Evolutionary conservation across 345 rosid genomes (phyloP).

Genomic region (Turritis glabra): DNA sequence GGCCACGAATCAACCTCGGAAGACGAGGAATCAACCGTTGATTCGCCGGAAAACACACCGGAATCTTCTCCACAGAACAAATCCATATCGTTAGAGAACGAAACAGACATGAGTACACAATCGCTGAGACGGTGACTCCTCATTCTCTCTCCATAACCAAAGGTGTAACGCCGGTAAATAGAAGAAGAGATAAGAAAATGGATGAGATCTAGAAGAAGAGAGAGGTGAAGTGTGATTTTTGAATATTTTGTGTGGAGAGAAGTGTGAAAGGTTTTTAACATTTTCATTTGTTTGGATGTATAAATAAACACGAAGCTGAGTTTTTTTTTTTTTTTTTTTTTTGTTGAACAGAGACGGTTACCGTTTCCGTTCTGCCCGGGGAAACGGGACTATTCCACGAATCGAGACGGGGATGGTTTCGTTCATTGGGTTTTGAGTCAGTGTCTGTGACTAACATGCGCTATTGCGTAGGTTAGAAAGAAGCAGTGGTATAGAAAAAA

Average conservation of each 20-base stretch:
- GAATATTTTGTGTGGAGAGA: conserved; percentile 18
- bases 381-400: conserved; percentile 45
- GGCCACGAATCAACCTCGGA: conserved; percentile 62
- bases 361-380: conserved; percentile 53
- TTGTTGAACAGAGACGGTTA: conserved; percentile 38
- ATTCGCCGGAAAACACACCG: conserved; percentile 60
- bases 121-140: conserved; percentile 19
- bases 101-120: conserved; percentile 42
- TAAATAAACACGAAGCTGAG: conserved; percentile 55
- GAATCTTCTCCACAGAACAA: conserved; percentile 84
- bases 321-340: background rate
- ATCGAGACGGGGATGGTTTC: conserved; percentile 24
- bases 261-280: conserved; percentile 30
- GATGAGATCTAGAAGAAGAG: conserved; percentile 28
- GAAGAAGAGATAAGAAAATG: background rate
- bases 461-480: conserved; percentile 4
- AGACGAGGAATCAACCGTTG: conserved; percentile 48
- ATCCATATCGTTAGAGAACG: conserved; percentile 53
- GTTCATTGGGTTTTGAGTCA: background rate
- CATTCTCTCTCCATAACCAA: conserved; percentile 49
- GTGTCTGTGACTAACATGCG: conserved; percentile 2
- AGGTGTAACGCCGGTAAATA: too few relatives aligned
- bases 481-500: background rate
- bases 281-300: conserved; percentile 57
- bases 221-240: background rate